These are phyloP conservation scores for Colletotrichum spinosum DNA, from an alignment of 2,329 filamentous ascomycete genomes.

Conservation along the genomic window DNA sequence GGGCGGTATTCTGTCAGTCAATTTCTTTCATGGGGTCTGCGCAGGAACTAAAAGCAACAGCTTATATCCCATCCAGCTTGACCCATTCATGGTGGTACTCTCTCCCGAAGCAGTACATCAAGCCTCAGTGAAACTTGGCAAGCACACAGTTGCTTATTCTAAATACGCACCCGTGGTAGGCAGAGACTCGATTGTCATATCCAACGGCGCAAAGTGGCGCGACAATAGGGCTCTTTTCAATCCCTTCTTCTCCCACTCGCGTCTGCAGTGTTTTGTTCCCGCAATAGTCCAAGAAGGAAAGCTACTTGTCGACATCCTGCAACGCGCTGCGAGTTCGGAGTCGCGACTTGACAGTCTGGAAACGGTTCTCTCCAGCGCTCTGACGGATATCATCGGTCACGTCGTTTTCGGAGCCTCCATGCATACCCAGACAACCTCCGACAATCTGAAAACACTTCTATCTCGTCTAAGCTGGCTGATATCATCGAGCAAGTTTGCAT, in stretches of 20 bases:
- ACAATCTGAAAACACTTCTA: not conserved
- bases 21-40: not conserved
- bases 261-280: not conserved
- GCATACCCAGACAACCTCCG: not conserved
- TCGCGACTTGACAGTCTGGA: not conserved
- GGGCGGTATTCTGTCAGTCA: not conserved
- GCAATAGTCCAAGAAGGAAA: not conserved
- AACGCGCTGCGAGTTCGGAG: not conserved
- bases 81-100: not conserved
- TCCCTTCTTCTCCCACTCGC: not conserved
- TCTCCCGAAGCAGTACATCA: not conserved
- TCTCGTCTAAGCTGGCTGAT: not conserved
- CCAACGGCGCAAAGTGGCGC: not conserved
- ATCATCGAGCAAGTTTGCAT: not conserved
- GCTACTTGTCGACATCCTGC: not conserved
- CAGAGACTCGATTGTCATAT: not conserved
- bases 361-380: not conserved
- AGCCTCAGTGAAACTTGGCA: not conserved
- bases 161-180: not conserved
- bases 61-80: not conserved
- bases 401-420: not conserved
- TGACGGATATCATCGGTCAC: not conserved
- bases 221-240: not conserved
- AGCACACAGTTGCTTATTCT: not conserved
- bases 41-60: not conserved